Percentiles rank a stretch among this genome's conserved stretches.
Evolutionary conservation across 345 rosid genomes (phyloP).

Genomic region (Clausena lansium): DNA sequence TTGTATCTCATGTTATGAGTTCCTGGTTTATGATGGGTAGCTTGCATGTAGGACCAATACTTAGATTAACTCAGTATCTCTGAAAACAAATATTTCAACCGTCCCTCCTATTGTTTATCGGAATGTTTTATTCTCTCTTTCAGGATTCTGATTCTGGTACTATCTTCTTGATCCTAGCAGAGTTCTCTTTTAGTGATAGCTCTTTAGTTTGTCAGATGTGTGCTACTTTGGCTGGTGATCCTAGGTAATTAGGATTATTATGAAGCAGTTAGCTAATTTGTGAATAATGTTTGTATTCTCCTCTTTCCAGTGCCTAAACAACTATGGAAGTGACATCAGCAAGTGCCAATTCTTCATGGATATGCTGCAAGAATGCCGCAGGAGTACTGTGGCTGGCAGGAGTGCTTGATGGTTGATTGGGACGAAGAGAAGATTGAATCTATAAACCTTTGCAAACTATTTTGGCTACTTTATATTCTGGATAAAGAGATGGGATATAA

Average conservation of each 20-base stretch:
- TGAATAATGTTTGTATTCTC: not conserved
- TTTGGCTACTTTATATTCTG: not conserved
- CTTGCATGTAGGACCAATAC: not conserved
- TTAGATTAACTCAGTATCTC: not conserved
- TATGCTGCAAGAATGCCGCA: constrained; percentile 42
- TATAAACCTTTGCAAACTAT: not conserved
- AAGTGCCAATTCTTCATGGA: constrained; percentile 60
- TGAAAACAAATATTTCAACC: not conserved
- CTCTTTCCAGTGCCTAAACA: constrained; percentile 38
- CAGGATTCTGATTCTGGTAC: not conserved
- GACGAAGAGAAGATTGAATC: not conserved
- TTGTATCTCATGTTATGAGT: not conserved
- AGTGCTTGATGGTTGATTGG: constrained; percentile 15
- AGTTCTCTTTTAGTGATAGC: no score
- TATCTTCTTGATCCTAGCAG: not conserved
- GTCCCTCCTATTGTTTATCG: not conserved
- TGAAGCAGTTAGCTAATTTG: no score
- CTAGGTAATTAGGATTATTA: not conserved
- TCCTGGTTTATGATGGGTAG: not conserved
- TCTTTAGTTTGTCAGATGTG: not conserved
- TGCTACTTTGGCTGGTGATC: not conserved
- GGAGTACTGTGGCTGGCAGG: constrained; percentile 16
- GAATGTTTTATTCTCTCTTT: not conserved
- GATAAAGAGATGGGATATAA: not conserved
- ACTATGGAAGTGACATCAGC: constrained; percentile 39